Base-by-base conservation (phyloP, 192 early-diverging fungal species). In the Rhizophagus sp. region DNA sequence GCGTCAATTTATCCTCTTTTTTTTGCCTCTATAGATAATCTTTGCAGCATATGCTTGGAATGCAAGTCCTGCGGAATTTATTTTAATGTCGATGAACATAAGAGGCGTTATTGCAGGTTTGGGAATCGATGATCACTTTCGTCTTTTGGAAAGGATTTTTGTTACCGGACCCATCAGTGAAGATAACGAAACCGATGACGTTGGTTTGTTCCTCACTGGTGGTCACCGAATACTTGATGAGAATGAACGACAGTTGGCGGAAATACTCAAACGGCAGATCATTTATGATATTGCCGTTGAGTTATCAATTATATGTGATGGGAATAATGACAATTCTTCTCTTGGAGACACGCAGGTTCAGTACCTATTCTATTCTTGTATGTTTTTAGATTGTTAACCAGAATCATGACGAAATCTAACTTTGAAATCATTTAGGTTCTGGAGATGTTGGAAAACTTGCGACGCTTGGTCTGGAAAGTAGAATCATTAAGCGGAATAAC, bases 221-320 rank as follows among this genome's bases (percentile, higher is more conserved):
- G 70, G 70, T 47, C 44, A 44, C 30, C 70, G 36, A 73, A 47
- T 73, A 73, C 70, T 73, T 39, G n/a, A 73, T 36, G 34, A 73
- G n/a, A 47, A 19, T 49, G 70, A 73, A 6, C 24, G 5, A 49
- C 17, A 24, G 70, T 49, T 76, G 34, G 57, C 61, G 15, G 62
- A 76, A 22, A 6, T 76, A 24, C 34, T 36, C 4, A 36, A 36
- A 0, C 34, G 4, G 34, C 34, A 36, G 34, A 36, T 36, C 34
- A 36, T 36, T 36, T 36, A 36, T 36, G 34, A 36, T 36, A 2
- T 36, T 4, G 75, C 62, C 36, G 75, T 76, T 24, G 75, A 76
- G 4, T 76, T 76, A 41, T 76, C 75, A 64, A 76, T 36, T 19
- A 76, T 76, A 76, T 76, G 75, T 64, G 75, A 76, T 41, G 75